Base-by-base conservation (phyloP, 768 basidiomycete species). In the Hirschioporus abietinus region DNA sequence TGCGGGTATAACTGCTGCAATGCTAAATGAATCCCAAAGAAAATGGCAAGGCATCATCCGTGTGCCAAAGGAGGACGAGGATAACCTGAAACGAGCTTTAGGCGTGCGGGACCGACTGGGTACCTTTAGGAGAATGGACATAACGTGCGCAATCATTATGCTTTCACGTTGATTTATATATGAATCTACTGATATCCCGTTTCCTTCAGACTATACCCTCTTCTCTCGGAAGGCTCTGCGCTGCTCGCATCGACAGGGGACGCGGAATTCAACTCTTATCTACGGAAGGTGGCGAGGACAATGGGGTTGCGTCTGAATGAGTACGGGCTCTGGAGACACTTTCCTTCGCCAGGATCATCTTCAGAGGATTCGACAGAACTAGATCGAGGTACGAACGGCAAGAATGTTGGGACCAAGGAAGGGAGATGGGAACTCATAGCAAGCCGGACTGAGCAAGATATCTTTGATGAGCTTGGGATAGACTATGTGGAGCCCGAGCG, bases 311-410 rank as follows among this genome's bases (percentile, higher is more conserved):
- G 81, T 35, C 78, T 91, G 30, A 83, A 88, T 69, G 86, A 87
- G 69, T 84, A 79, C 68, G 90, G 89, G 15, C 76, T 91, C 3
- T 91, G 90, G 90, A 78, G 75, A 52, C 42, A 52, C 63, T 88
- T 86, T 85, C 76, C 24, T 59, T 25, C 61, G 34, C 52, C 23
- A 58, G 24, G 42, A 12, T 59, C 35, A 18, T n/a, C 12, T 42
- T 23, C 24, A 12, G 34, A 35, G 36, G 34, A 20, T n/a, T 52
- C n/a, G 23, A 20, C 9, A 9, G 58, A 34, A 42, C 67, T 24
- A 7, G 3, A 62, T 60, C 26, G 66, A 68, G 67, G 62, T 12
- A 42, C 66, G 15, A 57, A 63, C 12, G 30, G 52, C 23, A 65
- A 35, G 10, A 65, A 64, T 10, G 68, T 70, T 2, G 52, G 71